A percentile compares a stretch with the other conserved stretches of the same genome.
Evolutionary conservation across 306 rosid species (phyloP).

Genomic region (Alnus glutinosa): DNA sequence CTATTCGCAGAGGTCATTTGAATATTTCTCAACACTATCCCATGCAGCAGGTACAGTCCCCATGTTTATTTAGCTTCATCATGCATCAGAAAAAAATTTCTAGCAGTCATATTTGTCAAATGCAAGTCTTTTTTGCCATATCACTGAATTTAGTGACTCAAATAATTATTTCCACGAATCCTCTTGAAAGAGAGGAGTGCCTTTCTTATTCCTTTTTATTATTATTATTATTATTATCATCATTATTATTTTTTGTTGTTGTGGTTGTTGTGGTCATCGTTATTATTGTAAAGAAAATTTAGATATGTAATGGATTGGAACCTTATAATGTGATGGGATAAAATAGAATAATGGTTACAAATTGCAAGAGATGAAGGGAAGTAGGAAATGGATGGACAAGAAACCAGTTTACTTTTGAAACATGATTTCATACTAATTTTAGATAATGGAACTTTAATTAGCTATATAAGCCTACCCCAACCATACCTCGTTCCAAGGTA

Average conservation of each 20-base stretch:
- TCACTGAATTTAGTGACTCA: background rate
- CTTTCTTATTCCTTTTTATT: background rate
- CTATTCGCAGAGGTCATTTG: conserved; percentile 92
- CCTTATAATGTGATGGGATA: background rate
- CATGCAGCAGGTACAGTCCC: conserved; percentile 81
- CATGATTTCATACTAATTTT: background rate
- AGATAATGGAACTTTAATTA: background rate
- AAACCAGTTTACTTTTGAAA: background rate
- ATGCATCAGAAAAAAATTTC: background rate
- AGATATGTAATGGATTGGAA: background rate
- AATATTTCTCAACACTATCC: conserved; percentile 87
- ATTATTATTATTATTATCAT: background rate
- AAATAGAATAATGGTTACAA: background rate
- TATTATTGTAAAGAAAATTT: background rate
- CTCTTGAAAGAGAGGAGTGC: too few species aligned
- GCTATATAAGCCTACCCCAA: background rate
- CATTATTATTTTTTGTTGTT: background rate
- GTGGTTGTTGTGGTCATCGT: background rate
- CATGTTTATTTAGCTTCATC: conserved; percentile 20
- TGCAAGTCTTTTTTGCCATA: conserved; percentile 10
- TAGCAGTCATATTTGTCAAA: background rate
- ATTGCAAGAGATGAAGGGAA: background rate
- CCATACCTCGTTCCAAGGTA: background rate
- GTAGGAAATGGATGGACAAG: background rate
- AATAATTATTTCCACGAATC: background rate